Base-by-base conservation (phyloP, 1,284 basidiomycete genomes). In the Cryptococcus depauperatus region DNA sequence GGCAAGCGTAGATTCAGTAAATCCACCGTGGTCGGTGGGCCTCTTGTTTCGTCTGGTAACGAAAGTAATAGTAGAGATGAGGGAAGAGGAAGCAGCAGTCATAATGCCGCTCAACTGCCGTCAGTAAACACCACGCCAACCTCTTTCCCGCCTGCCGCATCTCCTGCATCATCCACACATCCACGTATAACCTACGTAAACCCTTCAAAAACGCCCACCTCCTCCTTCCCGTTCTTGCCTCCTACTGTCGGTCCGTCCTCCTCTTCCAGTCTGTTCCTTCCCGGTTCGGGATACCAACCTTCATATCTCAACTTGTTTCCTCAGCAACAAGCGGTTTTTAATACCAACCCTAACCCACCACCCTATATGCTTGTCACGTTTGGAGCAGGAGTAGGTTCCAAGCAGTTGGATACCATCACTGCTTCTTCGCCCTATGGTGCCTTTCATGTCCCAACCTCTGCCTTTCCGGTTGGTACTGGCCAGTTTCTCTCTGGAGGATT, bases 401-500 rank as follows among this genome's bases (percentile, higher is more conserved):
- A 87, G 62, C 81, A 87, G 47, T 74, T 91, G 35, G 87, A 91
- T 59, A 73, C 75, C n/a, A 83, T 76, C 59, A 84, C 82, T 1
- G 79, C 84, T 0, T 74, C 74, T 32, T 75, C 85, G 55, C 80
- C 80, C n/a, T 73, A 88, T n/a, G 80, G 88, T 48, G 82, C 86
- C 3, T 90, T 87, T 64, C 83, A 89, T 66, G 76, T 90, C 21
- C 87, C 87, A 1, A 82, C 85, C 21, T 64, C 73, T 4, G 73
- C 74, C 0, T 74, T 73, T 58, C 73, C 74, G 14, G 69, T 70
- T 4, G 70, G 70, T 2, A 83, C 86, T 34, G 82, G 83, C 9
- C 81, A 86, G 43, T 85, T 90, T 82, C 71, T 91, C 48, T 78
- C 86, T 3, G 87, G 84, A 11, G 90, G 90, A 0, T 93, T 92